Percentiles rank a stretch among this genome's conserved stretches.
Conservation (phyloP, 2,329 filamentous ascomycete species). For the Tolypocladium ovalisporum region DNA sequence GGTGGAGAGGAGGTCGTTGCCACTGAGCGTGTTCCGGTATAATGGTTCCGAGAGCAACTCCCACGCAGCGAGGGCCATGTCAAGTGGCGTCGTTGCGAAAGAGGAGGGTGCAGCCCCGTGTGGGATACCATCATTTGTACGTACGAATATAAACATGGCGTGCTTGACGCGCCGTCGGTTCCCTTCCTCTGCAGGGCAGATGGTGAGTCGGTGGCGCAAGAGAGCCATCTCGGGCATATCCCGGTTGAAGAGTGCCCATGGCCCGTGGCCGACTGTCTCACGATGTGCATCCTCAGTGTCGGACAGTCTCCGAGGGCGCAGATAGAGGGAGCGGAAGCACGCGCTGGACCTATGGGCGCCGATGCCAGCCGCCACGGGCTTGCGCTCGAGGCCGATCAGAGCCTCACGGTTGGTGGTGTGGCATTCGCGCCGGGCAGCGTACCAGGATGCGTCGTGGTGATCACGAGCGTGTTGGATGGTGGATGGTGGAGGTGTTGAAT, state of each 20-base stretch:
- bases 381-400: not conserved
- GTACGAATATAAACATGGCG: not conserved
- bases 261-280: not conserved
- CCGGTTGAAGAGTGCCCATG: not conserved
- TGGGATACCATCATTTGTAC: not conserved
- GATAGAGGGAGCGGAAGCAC: not conserved
- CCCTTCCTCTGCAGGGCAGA: not conserved
- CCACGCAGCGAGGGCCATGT: not conserved
- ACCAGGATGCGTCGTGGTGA: not conserved
- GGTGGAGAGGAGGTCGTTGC: not conserved
- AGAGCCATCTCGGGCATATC: not conserved
- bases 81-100: not conserved
- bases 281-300: not conserved
- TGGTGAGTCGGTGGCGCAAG: not conserved
- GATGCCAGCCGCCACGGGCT: not conserved
- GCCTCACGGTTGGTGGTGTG: constrained; percentile 1
- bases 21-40: not conserved
- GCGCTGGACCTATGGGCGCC: not conserved
- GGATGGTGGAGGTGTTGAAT: no score
- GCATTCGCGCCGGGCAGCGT: not conserved
- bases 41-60: not conserved
- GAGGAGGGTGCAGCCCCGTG: not conserved
- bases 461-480: no score
- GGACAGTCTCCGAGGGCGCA: not conserved
- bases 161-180: not conserved